phyloP scores from a whole-genome alignment of 768 basidiomycete species.

The Russula griseocarnosa region DNA sequence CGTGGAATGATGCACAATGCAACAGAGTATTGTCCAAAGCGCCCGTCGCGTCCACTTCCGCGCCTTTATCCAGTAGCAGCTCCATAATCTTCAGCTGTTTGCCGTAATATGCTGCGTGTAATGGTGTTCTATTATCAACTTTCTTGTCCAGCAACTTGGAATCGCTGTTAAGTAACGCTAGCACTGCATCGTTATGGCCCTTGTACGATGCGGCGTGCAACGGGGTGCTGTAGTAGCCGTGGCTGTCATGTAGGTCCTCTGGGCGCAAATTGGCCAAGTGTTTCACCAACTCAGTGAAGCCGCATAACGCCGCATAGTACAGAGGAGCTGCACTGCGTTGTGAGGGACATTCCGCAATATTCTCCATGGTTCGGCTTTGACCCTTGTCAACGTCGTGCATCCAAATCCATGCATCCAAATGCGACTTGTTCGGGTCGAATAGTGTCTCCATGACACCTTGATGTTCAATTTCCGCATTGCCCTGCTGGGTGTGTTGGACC shows the following conservation, averaged over 20 bases:
- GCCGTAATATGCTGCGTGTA: neutral
- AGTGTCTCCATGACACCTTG: neutral
- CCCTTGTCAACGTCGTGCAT: neutral
- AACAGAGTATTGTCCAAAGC: neutral
- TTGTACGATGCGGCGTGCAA: constrained; percentile 4
- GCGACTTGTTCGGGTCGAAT: neutral
- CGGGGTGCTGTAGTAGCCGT: neutral
- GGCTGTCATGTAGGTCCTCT: neutral
- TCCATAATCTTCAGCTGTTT: neutral
- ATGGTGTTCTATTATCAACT: neutral
- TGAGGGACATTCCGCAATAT: neutral
- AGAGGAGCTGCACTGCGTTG: neutral
- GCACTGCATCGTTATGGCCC: neutral
- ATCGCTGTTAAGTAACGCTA: neutral
- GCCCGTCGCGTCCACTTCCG: neutral
- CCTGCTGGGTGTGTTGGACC: neutral
- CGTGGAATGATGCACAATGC: neutral
- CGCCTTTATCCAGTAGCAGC: neutral
- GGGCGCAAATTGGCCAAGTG: neutral
- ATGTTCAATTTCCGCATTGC: neutral
- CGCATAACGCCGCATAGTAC: constrained; percentile 5
- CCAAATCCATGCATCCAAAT: constrained; percentile 1
- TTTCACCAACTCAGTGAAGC: neutral
- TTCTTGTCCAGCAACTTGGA: neutral
- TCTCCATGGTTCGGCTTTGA: neutral